Percentiles rank a stretch among this genome's conserved stretches.
Evolutionary conservation across 73 alveolate species (phyloP).

Genomic region (Uronychia setigera): DNA sequence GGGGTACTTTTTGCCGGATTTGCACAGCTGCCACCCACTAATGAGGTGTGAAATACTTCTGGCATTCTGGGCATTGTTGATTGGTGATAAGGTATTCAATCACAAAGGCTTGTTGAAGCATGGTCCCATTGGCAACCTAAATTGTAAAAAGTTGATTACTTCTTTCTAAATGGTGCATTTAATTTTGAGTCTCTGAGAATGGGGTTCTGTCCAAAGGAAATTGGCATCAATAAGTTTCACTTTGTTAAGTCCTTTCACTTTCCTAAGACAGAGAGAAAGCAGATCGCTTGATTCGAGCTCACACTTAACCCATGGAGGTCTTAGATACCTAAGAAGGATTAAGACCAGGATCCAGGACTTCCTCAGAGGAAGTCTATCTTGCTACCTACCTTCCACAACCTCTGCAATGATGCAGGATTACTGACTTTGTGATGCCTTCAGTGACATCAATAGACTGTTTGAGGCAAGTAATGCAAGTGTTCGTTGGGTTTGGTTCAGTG

Average conservation of each 20-base stretch:
- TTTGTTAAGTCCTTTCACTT: conserved; percentile 88
- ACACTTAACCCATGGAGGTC: conserved; percentile 94
- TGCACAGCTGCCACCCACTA: conserved; percentile 95
- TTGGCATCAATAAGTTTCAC: conserved; percentile 93
- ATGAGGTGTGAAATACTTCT: conserved; percentile 97
- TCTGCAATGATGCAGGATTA: conserved; percentile 74
- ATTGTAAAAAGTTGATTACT: conserved; percentile 23
- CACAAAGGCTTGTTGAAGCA: conserved; percentile 78
- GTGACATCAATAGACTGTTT: conserved; percentile 85
- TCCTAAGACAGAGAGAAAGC: conserved; percentile 88
- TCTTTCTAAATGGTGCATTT: conserved; percentile 95
- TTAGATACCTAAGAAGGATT: conserved; percentile 80
- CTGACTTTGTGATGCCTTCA: conserved; percentile 80
- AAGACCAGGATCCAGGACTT: no score
- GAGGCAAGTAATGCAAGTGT: conserved; percentile 85
- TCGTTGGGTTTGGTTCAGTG: conserved; percentile 84
- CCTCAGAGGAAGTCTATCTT: background rate
- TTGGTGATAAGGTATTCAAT: conserved; percentile 91
- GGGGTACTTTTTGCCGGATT: conserved; percentile 93
- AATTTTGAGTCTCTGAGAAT: conserved; percentile 91
- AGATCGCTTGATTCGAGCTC: conserved; percentile 94
- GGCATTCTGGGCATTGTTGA: conserved; percentile 97
- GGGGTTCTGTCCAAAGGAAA: conserved; percentile 98
- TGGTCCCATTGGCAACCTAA: conserved; percentile 69
- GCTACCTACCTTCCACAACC: conserved; percentile 61